Percentiles rank a stretch among this genome's conserved stretches.
These are phyloP conservation scores for Aspergillus ostianus DNA, from an alignment of 495 filamentous ascomycete genomes.

Conservation along the genomic window DNA sequence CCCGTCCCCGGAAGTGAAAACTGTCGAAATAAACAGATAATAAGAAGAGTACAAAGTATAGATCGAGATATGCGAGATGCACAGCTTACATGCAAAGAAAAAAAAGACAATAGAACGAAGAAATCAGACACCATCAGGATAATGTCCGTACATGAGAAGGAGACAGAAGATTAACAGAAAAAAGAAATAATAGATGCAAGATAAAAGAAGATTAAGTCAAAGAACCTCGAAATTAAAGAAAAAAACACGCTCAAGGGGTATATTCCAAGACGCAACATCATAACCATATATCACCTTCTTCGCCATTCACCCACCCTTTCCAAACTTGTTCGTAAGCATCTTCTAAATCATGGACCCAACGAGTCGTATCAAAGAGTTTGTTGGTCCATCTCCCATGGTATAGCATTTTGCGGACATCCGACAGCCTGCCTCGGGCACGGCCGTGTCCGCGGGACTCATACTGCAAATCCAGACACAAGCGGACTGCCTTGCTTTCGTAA, in stretches of 20 bases:
- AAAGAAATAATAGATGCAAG: background rate
- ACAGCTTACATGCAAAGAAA: background rate
- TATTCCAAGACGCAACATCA: conserved; percentile 39
- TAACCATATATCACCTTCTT: conserved; percentile 87
- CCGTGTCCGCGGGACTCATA: conserved; percentile 57
- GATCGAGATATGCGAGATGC: background rate
- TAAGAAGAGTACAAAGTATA: background rate
- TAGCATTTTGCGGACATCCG: conserved; percentile 73
- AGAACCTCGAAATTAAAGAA: conserved; percentile 7
- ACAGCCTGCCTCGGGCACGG: conserved; percentile 63
- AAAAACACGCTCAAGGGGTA: conserved; percentile 28
- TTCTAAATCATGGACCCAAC: conserved; percentile 94
- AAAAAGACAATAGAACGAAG: background rate
- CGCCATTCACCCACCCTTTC: conserved; percentile 79
- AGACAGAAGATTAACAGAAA: background rate
- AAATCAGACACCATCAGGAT: background rate
- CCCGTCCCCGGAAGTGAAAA: background rate
- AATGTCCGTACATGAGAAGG: background rate
- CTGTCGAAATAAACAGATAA: background rate
- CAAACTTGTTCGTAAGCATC: conserved; percentile 85
- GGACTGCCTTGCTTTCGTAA: conserved; percentile 80
- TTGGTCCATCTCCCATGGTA: conserved; percentile 80
- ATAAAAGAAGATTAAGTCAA: background rate
- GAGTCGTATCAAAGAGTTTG: conserved; percentile 83
- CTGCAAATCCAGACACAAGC: conserved; percentile 63